A percentile compares a stretch with the other conserved stretches of the same genome.
Evolutionary conservation across 2,329 filamentous ascomycete genomes (phyloP).

Genomic region (Colletotrichum spaethianum): DNA sequence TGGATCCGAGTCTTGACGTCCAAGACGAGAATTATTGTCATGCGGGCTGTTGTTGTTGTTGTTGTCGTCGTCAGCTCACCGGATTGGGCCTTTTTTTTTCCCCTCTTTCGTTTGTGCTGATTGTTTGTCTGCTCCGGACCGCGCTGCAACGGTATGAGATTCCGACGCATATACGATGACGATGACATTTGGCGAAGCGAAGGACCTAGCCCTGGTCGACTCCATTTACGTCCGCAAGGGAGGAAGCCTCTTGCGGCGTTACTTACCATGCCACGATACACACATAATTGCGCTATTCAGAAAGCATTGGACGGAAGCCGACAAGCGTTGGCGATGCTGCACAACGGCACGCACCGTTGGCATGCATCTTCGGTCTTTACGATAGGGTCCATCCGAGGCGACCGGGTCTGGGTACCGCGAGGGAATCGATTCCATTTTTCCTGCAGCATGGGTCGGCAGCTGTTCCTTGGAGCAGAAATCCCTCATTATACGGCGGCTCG

Average conservation of each 20-base stretch:
- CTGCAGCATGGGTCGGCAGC: background rate
- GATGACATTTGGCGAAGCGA: slow-evolving; percentile 28
- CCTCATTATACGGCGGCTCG: background rate
- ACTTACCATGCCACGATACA: slow-evolving; percentile 21
- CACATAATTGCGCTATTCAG: background rate
- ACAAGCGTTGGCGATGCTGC: background rate
- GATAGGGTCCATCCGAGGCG: background rate
- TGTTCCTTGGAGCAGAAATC: background rate
- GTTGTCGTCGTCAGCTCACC: background rate
- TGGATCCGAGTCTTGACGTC: slow-evolving; percentile 23
- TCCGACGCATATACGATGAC: slow-evolving; percentile 31
- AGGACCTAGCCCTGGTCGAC: slow-evolving; percentile 1
- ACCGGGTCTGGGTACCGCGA: slow-evolving; percentile 6
- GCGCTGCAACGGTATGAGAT: slow-evolving; percentile 10
- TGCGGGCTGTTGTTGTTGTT: too few relatives aligned
- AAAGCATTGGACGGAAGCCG: slow-evolving; percentile 1
- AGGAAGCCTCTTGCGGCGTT: slow-evolving; percentile 4
- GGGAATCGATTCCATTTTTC: background rate
- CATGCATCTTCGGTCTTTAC: background rate
- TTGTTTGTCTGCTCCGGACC: slow-evolving; percentile 1
- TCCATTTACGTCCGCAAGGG: slow-evolving; percentile 29
- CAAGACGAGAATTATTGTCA: slow-evolving; percentile 18
- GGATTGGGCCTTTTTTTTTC: background rate
- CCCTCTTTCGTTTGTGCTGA: background rate
- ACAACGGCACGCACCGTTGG: slow-evolving; percentile 11